Conservation (phyloP, 306 rosid genomes). For the Cucurbita pepo region DNA sequence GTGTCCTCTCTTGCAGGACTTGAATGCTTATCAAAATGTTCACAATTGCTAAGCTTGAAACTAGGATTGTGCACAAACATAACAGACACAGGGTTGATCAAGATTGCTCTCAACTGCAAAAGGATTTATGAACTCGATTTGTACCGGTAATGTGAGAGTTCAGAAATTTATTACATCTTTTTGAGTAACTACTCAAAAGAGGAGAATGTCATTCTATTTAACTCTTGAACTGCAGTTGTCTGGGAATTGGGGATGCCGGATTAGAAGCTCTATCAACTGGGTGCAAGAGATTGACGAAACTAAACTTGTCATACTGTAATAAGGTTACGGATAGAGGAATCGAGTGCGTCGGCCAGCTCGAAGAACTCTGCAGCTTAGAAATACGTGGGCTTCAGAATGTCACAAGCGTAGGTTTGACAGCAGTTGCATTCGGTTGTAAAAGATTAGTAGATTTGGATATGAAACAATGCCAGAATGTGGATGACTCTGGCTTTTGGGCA, state of each 20-base stretch:
- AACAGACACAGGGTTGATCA: slow-evolving; percentile 45
- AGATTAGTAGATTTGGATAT: slow-evolving; percentile 45
- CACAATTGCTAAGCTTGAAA: slow-evolving; percentile 30
- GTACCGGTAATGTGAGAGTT: slow-evolving; percentile 35
- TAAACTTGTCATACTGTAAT: slow-evolving; percentile 52
- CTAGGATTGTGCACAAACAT: slow-evolving; percentile 56
- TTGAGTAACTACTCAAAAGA: background rate
- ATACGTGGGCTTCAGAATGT: slow-evolving; percentile 40
- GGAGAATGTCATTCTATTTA: background rate
- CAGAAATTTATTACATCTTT: slow-evolving; percentile 1
- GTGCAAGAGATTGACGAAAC: slow-evolving; percentile 36
- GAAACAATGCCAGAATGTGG: slow-evolving; percentile 39
- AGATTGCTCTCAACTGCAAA: slow-evolving; percentile 39
- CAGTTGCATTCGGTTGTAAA: slow-evolving; percentile 36
- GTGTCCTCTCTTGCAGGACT: slow-evolving; percentile 28
- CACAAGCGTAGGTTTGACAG: slow-evolving; percentile 32
- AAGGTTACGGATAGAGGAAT: slow-evolving; percentile 39
- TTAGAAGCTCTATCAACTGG: slow-evolving; percentile 34
- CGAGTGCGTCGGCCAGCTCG: slow-evolving; percentile 24
- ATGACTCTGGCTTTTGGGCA: slow-evolving; percentile 50
- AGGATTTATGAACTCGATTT: slow-evolving; percentile 46
- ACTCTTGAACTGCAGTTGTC: slow-evolving; percentile 33
- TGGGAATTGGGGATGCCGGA: slow-evolving; percentile 42
- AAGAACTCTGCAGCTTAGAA: slow-evolving; percentile 36
- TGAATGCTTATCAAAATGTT: slow-evolving; percentile 34